Percentiles rank a stretch among this genome's conserved stretches.
phyloP scores from a whole-genome alignment of 1,284 basidiomycete species.

The Porogramme epimiltina region DNA sequence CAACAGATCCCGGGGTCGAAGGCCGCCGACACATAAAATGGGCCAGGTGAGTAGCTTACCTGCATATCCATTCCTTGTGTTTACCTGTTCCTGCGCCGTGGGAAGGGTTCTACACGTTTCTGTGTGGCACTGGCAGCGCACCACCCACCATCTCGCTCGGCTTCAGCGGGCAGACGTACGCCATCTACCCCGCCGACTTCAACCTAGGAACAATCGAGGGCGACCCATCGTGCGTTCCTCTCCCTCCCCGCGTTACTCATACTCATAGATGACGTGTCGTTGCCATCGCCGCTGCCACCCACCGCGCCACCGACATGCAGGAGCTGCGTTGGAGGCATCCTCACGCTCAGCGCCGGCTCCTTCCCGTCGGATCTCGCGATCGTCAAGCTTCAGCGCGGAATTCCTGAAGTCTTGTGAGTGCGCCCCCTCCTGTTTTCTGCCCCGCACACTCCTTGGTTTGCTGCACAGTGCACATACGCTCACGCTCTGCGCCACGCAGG shows the following conservation, averaged over 20 bases:
- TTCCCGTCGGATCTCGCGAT: constrained; percentile 60
- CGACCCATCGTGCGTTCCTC: not conserved
- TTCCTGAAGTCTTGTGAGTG: constrained; percentile 71
- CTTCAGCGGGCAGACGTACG: constrained; percentile 55
- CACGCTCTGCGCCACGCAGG: constrained; percentile 34
- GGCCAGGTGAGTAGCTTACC: constrained; percentile 35
- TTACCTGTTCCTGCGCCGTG: too few species aligned
- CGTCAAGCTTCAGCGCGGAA: constrained; percentile 68
- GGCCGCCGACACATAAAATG: constrained; percentile 41
- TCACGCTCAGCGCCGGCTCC: constrained; percentile 49
- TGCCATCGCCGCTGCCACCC: not conserved
- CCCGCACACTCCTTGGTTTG: not conserved
- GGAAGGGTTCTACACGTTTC: constrained; percentile 53
- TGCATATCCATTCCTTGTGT: too few species aligned
- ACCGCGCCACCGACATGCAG: constrained; percentile 30
- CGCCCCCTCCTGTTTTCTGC: too few species aligned
- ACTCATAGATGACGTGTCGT: too few species aligned
- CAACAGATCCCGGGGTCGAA: constrained; percentile 52
- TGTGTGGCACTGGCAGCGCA: constrained; percentile 48
- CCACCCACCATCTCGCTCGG: constrained; percentile 43
- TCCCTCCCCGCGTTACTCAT: too few species aligned
- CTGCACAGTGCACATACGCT: not conserved
- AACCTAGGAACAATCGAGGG: constrained; percentile 54
- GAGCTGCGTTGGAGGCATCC: constrained; percentile 69
- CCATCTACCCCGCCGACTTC: constrained; percentile 61